These are phyloP conservation scores for Pharus latifolius DNA, from an alignment of 176 grass and related monocot genomes.

Conservation along the genomic window DNA sequence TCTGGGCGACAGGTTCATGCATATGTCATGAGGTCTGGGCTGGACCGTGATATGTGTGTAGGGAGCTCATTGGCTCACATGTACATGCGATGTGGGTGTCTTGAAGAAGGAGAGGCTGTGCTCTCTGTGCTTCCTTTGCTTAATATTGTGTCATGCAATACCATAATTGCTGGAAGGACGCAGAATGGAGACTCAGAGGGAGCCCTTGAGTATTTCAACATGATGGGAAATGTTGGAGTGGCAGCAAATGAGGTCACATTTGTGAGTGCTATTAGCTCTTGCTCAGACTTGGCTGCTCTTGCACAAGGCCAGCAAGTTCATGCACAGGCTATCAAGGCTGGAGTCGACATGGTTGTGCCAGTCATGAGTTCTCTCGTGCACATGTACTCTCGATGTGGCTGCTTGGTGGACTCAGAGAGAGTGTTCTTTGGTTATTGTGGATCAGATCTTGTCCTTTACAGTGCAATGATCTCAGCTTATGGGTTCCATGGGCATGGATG, in stretches of 20 bases:
- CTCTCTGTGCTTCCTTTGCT: constrained; percentile 25
- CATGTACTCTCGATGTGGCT: constrained; percentile 65
- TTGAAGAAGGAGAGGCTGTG: constrained; percentile 29
- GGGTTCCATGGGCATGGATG: constrained; percentile 62
- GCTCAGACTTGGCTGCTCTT: constrained; percentile 55
- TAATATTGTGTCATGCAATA: constrained; percentile 45
- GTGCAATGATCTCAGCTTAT: constrained; percentile 52
- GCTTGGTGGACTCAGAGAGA: constrained; percentile 42
- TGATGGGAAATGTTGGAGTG: constrained; percentile 46
- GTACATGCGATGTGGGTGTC: constrained; percentile 54
- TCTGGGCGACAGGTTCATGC: constrained; percentile 43
- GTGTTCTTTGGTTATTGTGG: constrained; percentile 22
- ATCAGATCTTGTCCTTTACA: constrained; percentile 41
- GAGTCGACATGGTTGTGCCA: constrained; percentile 25
- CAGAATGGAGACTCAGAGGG: constrained; percentile 59
- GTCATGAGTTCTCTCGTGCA: constrained; percentile 51
- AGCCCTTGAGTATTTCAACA: constrained; percentile 41
- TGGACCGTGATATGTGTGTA: constrained; percentile 47
- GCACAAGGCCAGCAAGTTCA: constrained; percentile 55
- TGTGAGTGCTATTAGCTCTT: constrained; percentile 43
- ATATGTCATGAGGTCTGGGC: constrained; percentile 21
- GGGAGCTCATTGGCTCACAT: constrained; percentile 52
- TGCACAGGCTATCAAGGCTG: constrained; percentile 31
- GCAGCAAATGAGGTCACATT: constrained; percentile 35
- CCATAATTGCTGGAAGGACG: constrained; percentile 42